phyloP scores from a whole-genome alignment of 2,329 filamentous ascomycete genomes.

The Neoascochyta sp. region DNA sequence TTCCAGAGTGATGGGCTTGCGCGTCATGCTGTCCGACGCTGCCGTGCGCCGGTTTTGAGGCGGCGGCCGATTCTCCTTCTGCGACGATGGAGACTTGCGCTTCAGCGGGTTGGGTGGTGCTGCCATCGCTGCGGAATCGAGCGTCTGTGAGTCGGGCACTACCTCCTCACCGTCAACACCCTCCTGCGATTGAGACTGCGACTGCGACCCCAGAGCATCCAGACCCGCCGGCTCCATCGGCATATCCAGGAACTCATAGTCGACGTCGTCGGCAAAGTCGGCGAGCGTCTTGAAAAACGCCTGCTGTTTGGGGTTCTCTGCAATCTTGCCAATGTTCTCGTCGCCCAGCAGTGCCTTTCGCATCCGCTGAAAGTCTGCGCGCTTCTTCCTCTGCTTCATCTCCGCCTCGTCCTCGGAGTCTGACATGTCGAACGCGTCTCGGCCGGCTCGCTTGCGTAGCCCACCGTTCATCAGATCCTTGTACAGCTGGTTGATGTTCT shows the following conservation, averaged over 20 bases:
- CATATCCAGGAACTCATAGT: constrained; percentile 69
- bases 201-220: constrained; percentile 29
- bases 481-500: constrained; percentile 84
- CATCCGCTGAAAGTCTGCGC: constrained; percentile 86
- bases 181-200: constrained; percentile 13
- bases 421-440: constrained; percentile 67
- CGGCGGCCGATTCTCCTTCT: constrained; percentile 47
- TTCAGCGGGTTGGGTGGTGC: constrained; percentile 32
- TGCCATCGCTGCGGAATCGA: constrained; percentile 5
- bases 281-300: constrained; percentile 90
- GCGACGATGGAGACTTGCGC: constrained; percentile 43
- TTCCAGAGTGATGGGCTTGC: constrained; percentile 69
- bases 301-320: constrained; percentile 79
- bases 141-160: constrained; percentile 41
- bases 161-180: constrained; percentile 18
- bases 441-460: constrained; percentile 71
- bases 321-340: constrained; percentile 86
- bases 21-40: constrained; percentile 49
- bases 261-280: constrained; percentile 67
- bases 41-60: constrained; percentile 60
- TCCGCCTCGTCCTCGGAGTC: constrained; percentile 88
- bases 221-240: constrained; percentile 30
- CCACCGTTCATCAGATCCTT: constrained; percentile 88
- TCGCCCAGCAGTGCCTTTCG: constrained; percentile 82
- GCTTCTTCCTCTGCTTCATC: constrained; percentile 73